These are phyloP conservation scores for Sequoia sempervirens DNA, from an alignment of 75 land plant genomes.

Conservation along the genomic window DNA sequence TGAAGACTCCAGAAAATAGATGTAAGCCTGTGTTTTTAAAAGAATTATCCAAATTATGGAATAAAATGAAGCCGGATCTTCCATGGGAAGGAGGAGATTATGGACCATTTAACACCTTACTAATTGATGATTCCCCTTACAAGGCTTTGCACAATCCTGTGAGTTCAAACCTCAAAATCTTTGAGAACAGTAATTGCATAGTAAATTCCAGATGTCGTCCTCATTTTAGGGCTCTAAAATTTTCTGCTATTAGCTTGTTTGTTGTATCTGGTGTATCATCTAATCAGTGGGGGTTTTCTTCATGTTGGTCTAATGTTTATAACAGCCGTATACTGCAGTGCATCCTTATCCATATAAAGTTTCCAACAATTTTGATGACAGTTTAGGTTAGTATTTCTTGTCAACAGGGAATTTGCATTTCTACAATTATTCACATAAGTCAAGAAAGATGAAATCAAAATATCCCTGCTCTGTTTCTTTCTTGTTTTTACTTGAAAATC, in stretches of 20 bases:
- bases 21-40: conserved; percentile 66
- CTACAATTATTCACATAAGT: background rate
- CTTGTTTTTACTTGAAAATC: background rate
- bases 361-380: conserved; percentile 35
- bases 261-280: background rate
- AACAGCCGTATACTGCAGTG: conserved; percentile 60
- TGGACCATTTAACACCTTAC: conserved; percentile 65
- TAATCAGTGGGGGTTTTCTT: background rate
- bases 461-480: background rate
- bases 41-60: conserved; percentile 74
- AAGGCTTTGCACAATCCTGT: conserved; percentile 87
- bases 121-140: conserved; percentile 91
- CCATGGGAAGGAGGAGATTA: conserved; percentile 77
- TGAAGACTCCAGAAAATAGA: conserved; percentile 36
- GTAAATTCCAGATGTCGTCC: background rate
- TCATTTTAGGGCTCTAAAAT: background rate
- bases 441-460: background rate
- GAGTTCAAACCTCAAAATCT: conserved; percentile 11
- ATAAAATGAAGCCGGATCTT: conserved; percentile 40
- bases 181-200: background rate
- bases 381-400: conserved; percentile 42
- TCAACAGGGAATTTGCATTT: background rate
- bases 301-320: background rate
- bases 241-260: background rate
- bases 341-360: conserved; percentile 56